phyloP scores from a whole-genome alignment of 192 early-diverging fungal genomes.

The Backusella psychrophila region DNA sequence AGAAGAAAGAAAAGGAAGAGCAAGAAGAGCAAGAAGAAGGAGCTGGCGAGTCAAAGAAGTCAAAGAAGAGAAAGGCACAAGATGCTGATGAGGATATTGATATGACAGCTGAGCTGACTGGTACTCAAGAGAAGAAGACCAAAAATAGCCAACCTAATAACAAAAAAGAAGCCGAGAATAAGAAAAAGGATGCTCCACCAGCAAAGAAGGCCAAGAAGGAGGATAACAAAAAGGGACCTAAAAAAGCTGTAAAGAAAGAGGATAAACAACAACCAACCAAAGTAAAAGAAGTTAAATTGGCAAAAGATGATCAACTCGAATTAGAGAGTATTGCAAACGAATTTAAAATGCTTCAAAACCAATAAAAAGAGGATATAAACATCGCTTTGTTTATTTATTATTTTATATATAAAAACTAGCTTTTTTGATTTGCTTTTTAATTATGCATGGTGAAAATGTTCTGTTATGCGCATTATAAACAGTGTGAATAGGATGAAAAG shows the following conservation, averaged over 20 bases:
- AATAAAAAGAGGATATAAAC: neutral
- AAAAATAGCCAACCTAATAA: neutral
- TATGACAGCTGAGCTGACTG: constrained; percentile 21
- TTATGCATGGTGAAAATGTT: neutral
- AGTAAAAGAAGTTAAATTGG: constrained; percentile 1
- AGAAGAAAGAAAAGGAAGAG: constrained; percentile 5
- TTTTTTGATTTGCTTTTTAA: neutral
- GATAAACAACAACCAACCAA: neutral
- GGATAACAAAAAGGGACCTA: neutral
- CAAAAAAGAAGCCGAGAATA: neutral
- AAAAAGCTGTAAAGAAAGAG: constrained; percentile 3
- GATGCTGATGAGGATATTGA: constrained; percentile 14
- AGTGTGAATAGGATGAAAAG: neutral
- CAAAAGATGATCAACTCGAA: constrained; percentile 19
- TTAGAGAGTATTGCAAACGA: constrained; percentile 20
- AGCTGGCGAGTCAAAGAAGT: neutral
- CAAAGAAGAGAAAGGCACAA: constrained; percentile 25
- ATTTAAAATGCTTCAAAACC: constrained; percentile 5
- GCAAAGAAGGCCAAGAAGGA: neutral
- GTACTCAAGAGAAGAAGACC: constrained; percentile 6
- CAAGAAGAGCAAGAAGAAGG: neutral
- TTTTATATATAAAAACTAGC: neutral
- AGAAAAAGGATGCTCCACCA: neutral
- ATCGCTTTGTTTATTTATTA: neutral
- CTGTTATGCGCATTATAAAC: neutral